Base-by-base conservation (phyloP, 1,284 basidiomycete species). In the Sphaerobolus stellatus region DNA sequence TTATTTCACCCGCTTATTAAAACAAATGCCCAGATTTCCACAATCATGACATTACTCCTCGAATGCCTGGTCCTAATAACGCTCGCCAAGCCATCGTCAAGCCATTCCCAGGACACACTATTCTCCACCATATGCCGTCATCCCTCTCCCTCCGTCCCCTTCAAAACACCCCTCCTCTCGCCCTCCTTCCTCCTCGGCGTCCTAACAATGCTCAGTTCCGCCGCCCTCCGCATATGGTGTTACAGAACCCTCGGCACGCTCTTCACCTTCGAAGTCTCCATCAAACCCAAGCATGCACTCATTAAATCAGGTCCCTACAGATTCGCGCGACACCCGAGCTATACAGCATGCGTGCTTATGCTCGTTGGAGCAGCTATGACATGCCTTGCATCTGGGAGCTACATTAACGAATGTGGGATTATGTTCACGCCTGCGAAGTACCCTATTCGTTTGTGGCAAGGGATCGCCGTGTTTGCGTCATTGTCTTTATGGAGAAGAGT, bases 211-310 rank as follows among this genome's bases (percentile, higher is more conserved):
- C 14, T 53, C 41, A 20, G 11, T 14, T 40, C 43, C n/a, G 36
- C 50, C 25, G 18, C 33, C n/a, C 14, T 49, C 18, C 52, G 52
- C 14, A n/a, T 43, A n/a, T 48, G 46, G 28, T 54, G 52, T 28
- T 54, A 48, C 30, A 44, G 46, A 6, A 40, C 47, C 5, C 30
- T 54, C n/a, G 52, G 52, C 8, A 34, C 22, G 11, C 52, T 48
- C 20, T 54, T 54, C 34, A 54, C 52, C 24, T 54, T 48, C 34
- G 52, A 54, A 27, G 25, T 54, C 29, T 31, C 48, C 11, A 54
- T 54, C 28, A n/a, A 27, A 18, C 9, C 6, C 14, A 28, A 34
- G 5, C 52, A 54, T 30, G 28, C 22, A 16, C 33, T 54, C 18
- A 30, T 54, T 7, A 34, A 20, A n/a, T 33, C 30, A 9, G 52